phyloP scores from a whole-genome alignment of 2,329 filamentous ascomycete species.

The Talaromyces atroroseus region DNA sequence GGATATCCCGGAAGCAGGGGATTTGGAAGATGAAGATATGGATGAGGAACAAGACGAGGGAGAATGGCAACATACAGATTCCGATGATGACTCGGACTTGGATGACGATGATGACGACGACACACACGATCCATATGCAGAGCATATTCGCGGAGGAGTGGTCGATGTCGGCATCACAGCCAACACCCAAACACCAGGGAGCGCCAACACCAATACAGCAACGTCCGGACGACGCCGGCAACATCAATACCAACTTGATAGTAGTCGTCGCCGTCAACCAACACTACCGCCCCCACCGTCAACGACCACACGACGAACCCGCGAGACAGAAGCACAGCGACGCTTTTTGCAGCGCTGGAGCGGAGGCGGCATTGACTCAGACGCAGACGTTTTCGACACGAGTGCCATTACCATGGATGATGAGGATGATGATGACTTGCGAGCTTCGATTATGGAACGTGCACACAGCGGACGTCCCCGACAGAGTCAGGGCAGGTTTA shows the following conservation, averaged over 20 bases:
- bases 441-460: conserved; percentile 29
- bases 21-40: conserved; percentile 46
- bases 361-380: conserved; percentile 21
- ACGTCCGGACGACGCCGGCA: not conserved
- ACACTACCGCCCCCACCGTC: conserved; percentile 23
- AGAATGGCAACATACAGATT: conserved; percentile 73
- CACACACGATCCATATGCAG: conserved; percentile 23
- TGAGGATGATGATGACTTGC: conserved; percentile 21
- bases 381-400: conserved; percentile 28
- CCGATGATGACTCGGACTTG: conserved; percentile 54
- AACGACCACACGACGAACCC: conserved; percentile 17
- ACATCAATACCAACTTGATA: not conserved
- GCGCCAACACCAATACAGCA: conserved; percentile 12
- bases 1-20: conserved; percentile 56
- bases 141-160: conserved; percentile 20
- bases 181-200: conserved; percentile 30
- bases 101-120: conserved; percentile 37
- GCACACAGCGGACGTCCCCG: conserved; percentile 12
- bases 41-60: conserved; percentile 41
- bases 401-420: conserved; percentile 26
- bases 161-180: not conserved
- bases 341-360: conserved; percentile 36
- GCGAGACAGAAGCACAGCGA: conserved; percentile 37
- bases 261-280: conserved; percentile 11
- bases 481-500: conserved; percentile 27